These are phyloP conservation scores for Perkinsus chesapeaki DNA, from an alignment of 169 alveolate species.

Conservation along the genomic window DNA sequence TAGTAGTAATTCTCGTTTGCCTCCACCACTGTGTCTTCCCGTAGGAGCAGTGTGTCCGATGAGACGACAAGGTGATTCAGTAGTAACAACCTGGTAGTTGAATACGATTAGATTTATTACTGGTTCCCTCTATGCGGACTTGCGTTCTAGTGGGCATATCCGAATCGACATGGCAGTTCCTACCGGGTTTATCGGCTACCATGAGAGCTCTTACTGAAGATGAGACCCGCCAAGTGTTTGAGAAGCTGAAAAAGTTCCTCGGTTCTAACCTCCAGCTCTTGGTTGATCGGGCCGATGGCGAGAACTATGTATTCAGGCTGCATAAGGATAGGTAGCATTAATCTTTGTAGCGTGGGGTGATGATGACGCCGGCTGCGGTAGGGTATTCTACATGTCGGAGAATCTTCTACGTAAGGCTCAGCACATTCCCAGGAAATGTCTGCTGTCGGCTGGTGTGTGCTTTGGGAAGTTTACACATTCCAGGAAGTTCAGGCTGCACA, in stretches of 20 bases:
- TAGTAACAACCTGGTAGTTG: too few relatives aligned
- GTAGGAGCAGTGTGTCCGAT: too few relatives aligned
- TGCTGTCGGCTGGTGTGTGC: conserved; percentile 68
- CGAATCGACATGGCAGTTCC: not conserved
- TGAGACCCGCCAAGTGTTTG: conserved; percentile 66
- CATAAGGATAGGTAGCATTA: conserved; percentile 38
- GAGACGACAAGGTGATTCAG: too few relatives aligned
- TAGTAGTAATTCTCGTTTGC: too few relatives aligned
- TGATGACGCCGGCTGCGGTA: not conserved
- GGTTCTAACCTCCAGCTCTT: conserved; percentile 69
- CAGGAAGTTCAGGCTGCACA: conserved; percentile 75
- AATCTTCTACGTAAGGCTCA: conserved; percentile 58
- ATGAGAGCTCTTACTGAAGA: conserved; percentile 79
- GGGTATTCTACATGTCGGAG: conserved; percentile 71
- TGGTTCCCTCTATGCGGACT: not conserved
- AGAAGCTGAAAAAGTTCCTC: conserved; percentile 66
- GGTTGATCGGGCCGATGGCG: conserved; percentile 63
- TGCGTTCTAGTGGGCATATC: not conserved
- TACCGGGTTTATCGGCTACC: not conserved
- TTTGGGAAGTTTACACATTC: conserved; percentile 85
- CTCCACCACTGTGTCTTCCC: too few relatives aligned
- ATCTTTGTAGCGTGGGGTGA: not conserved
- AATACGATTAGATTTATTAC: too few relatives aligned
- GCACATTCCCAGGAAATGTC: conserved; percentile 65
- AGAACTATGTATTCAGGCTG: conserved; percentile 69